A percentile compares a stretch with the other conserved stretches of the same genome.
phyloP scores from a whole-genome alignment of 2,329 filamentous ascomycete genomes.

The Ascocoryne sarcoides region DNA sequence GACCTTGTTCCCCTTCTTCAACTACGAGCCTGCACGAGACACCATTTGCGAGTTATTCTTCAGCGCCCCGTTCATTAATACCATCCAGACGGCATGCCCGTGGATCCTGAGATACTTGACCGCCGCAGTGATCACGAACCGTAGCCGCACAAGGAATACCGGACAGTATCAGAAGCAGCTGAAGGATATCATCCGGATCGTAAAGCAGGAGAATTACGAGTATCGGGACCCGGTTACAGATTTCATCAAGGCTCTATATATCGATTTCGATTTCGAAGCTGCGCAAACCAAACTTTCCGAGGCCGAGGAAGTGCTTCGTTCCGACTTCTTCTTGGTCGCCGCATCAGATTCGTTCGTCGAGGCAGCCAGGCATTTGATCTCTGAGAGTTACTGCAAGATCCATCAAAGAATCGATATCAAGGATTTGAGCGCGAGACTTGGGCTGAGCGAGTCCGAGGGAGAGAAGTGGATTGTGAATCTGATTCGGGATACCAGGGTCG shows the following conservation, averaged over 20 bases:
- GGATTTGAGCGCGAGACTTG: constrained; percentile 86
- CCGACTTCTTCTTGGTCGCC: constrained; percentile 90
- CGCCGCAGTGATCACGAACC: constrained; percentile 90
- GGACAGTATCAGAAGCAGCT: constrained; percentile 93
- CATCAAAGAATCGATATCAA: constrained; percentile 97
- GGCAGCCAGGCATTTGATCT: constrained; percentile 90
- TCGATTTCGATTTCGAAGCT: constrained; percentile 95
- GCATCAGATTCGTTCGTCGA: constrained; percentile 86
- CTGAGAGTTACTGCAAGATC: constrained; percentile 99
- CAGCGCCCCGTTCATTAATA: constrained; percentile 96
- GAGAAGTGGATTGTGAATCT: constrained; percentile 99
- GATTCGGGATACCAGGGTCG: constrained; percentile 92
- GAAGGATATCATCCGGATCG: constrained; percentile 92
- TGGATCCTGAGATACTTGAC: constrained; percentile 94
- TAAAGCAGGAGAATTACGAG: constrained; percentile 95
- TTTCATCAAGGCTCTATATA: constrained; percentile 92
- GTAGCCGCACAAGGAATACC: constrained; percentile 69
- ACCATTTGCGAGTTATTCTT: constrained; percentile 93
- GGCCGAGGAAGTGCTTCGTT: constrained; percentile 83
- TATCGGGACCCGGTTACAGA: constrained; percentile 93
- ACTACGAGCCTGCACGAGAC: constrained; percentile 87
- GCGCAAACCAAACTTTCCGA: constrained; percentile 79
- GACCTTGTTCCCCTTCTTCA: constrained; percentile 98
- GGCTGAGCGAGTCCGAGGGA: constrained; percentile 85
- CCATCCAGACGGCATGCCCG: constrained; percentile 93